Evolutionary conservation across 2,329 filamentous ascomycete genomes (phyloP).

Genomic region (Orbilia quercus): DNA sequence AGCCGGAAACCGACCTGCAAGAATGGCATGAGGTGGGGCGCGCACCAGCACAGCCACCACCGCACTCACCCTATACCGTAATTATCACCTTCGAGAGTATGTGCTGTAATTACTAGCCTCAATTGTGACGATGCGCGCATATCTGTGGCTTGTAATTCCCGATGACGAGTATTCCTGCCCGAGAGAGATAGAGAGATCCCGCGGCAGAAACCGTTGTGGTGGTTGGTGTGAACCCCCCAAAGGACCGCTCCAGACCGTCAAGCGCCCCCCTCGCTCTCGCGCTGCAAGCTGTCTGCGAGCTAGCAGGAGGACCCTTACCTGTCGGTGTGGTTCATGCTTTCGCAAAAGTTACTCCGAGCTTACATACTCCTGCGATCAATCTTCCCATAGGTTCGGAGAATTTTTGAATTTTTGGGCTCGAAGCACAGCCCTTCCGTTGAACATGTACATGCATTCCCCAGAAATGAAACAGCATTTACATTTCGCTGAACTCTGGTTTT

Average conservation of each 20-base stretch:
- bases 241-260: slow-evolving; percentile 45
- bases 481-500: neutral
- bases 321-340: neutral
- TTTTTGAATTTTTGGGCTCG: slow-evolving; percentile 23
- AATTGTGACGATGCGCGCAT: slow-evolving; percentile 50
- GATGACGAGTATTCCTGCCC: slow-evolving; percentile 35
- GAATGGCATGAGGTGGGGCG: slow-evolving; percentile 43
- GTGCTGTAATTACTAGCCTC: slow-evolving; percentile 57
- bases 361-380: slow-evolving; percentile 26
- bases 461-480: slow-evolving; percentile 33
- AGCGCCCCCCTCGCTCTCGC: too few species aligned
- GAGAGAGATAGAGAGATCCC: slow-evolving; percentile 5
- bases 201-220: slow-evolving; percentile 39
- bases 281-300: too few species aligned
- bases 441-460: slow-evolving; percentile 56
- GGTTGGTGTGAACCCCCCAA: slow-evolving; percentile 18
- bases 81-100: slow-evolving; percentile 16
- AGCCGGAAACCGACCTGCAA: slow-evolving; percentile 19
- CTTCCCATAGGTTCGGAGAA: slow-evolving; percentile 56
- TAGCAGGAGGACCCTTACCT: slow-evolving; percentile 29
- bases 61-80: slow-evolving; percentile 27
- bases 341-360: slow-evolving; percentile 20
- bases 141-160: slow-evolving; percentile 44
- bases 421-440: slow-evolving; percentile 55
- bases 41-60: slow-evolving; percentile 50